Base-by-base conservation (phyloP, 2,329 filamentous ascomycete genomes). In the Paraphaeosphaeria sporulosa region DNA sequence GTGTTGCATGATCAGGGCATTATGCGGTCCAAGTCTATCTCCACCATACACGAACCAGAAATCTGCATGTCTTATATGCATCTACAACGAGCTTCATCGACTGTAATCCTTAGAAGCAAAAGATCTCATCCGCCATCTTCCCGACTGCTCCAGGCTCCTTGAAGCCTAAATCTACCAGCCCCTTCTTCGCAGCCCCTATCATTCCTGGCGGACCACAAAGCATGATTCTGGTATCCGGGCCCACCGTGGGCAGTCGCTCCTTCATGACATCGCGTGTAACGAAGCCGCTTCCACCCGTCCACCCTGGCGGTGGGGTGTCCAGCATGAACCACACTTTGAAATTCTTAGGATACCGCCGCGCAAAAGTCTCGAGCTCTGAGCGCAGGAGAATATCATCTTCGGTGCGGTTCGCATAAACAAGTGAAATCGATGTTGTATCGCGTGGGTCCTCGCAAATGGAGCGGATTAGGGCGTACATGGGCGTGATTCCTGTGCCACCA, bases 131-230 rank as follows among this genome's bases (percentile, higher is more conserved):
- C 0, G 75, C 76, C 73, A 84, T 83, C 71, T 85, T 87, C 1
- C 81, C 73, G 5, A 83, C 76, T 0, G 82, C 76, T 0, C 83
- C 82, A 0, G 85, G 83, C 56, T 80, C 76, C 61, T 84, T 75
- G 61, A 83, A 88, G 0, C 86, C 86, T 38, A 88, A 58, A 10
- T 75, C 75, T 0, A 27, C 61, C 61, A 70, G 49, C 10, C 62
- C 60, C 66, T 81, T 84, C 77, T 87, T 89, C 15, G 82, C 80
- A 0, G 84, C 85, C 47, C 83, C 83, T 4, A 89, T 76, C 85
- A 89, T 86, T 0, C 82, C 83, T 0, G 87, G 87, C 0, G 87
- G 87, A 0, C 87, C 87, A 64, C 87, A 89, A 1, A 89, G 73
- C 78, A 88, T 77, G 8, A 87, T 70, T 70, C 86, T 88, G 2